Conservation (phyloP, 305 asterid species). For the Fraxinus sp. region DNA sequence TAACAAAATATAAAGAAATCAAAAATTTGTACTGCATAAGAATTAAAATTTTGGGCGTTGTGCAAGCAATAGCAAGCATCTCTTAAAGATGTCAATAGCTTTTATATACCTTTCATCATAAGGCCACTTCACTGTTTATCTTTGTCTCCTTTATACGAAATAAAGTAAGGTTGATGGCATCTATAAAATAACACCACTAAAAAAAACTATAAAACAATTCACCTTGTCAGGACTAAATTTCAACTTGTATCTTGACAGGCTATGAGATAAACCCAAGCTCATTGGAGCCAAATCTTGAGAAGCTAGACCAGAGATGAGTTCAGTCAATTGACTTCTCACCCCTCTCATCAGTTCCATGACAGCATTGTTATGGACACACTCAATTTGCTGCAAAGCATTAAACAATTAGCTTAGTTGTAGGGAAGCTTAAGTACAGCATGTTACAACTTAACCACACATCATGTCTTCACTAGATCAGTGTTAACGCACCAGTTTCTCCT, state of each 20-base stretch:
- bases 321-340: slow-evolving; percentile 77
- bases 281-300: slow-evolving; percentile 90
- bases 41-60: not conserved
- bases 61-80: not conserved
- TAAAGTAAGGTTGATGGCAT: not conserved
- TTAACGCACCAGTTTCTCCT: slow-evolving; percentile 80
- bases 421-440: not conserved
- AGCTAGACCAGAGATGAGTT: slow-evolving; percentile 77
- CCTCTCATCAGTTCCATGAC: slow-evolving; percentile 98
- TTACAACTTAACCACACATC: not conserved
- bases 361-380: slow-evolving; percentile 82
- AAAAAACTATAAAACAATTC: not conserved
- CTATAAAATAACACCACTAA: not conserved
- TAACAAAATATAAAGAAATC: not conserved
- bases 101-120: not conserved
- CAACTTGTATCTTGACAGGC: slow-evolving; percentile 78
- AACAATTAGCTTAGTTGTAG: not conserved
- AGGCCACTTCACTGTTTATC: not conserved
- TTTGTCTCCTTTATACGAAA: not conserved
- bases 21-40: not conserved
- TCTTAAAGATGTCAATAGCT: not conserved
- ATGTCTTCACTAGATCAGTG: not conserved
- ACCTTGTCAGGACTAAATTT: slow-evolving; percentile 95
- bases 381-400: slow-evolving; percentile 46
- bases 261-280: slow-evolving; percentile 91